Conservation (phyloP, 73 alveolate species). For the Tetrahymena borealis region DNA sequence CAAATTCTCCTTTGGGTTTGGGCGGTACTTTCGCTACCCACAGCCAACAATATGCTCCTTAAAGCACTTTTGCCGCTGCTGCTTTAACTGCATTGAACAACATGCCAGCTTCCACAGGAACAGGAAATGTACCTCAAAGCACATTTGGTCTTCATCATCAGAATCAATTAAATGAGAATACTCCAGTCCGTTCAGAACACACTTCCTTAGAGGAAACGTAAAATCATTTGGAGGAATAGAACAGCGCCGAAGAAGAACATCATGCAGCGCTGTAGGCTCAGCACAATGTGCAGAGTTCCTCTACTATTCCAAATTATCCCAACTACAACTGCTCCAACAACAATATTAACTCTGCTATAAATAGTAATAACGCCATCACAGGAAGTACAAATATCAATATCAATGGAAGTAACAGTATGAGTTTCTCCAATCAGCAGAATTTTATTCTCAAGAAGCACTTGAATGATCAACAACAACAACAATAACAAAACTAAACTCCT, state of each 20-base stretch:
- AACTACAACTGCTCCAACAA: conserved; percentile 2
- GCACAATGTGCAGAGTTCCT: conserved; percentile 3
- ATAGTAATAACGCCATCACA: background rate
- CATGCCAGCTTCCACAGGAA: background rate
- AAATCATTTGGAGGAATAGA: conserved; percentile 1
- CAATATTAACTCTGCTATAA: conserved; percentile 1
- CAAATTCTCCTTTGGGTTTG: background rate
- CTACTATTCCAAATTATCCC: conserved; percentile 2
- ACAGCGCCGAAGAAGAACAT: conserved; percentile 1
- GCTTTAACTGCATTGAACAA: background rate
- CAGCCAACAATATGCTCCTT: background rate
- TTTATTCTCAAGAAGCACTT: background rate
- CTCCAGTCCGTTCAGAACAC: background rate
- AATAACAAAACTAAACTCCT: background rate
- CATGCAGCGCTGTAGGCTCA: conserved; percentile 3
- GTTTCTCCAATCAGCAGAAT: background rate
- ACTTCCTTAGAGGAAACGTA: conserved; percentile 1
- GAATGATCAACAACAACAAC: background rate
- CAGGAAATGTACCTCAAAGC: background rate
- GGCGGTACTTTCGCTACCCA: background rate
- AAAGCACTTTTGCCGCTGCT: background rate
- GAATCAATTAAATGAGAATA: background rate
- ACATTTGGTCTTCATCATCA: background rate
- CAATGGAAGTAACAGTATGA: background rate
- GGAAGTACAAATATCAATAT: background rate